phyloP scores from a whole-genome alignment of 202 grass and related monocot species.

The Panicum virgatum region DNA sequence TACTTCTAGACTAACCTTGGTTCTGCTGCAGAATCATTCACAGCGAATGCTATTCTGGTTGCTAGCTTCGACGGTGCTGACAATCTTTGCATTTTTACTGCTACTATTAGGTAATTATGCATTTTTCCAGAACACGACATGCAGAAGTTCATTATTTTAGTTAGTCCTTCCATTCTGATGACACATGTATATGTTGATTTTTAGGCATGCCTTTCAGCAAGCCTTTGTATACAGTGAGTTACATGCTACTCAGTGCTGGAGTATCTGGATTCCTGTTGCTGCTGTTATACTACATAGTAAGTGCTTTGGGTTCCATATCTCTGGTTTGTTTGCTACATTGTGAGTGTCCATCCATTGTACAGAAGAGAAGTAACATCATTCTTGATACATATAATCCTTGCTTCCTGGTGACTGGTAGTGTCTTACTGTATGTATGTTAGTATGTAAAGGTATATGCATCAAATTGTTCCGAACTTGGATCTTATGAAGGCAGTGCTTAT shows the following conservation, averaged over 20 bases:
- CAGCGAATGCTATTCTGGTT: conserved; percentile 72
- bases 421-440: not conserved
- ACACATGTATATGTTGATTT: conserved; percentile 25
- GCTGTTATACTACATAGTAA: conserved; percentile 78
- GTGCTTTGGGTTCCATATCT: conserved; percentile 24
- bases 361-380: not conserved
- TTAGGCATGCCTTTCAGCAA: conserved; percentile 97
- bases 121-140: not conserved
- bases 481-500: not conserved
- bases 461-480: not conserved
- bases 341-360: not conserved
- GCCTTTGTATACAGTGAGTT: conserved; percentile 83
- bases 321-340: not conserved
- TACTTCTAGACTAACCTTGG: conserved; percentile 16
- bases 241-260: conserved; percentile 81
- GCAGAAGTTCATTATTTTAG: not conserved
- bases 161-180: conserved; percentile 23
- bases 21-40: conserved; percentile 66
- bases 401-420: not conserved
- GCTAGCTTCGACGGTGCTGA: conserved; percentile 55
- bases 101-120: conserved; percentile 65
- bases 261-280: conserved; percentile 74
- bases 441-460: not conserved
- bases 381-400: not conserved
- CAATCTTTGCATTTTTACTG: conserved; percentile 62